A percentile compares a stretch with the other conserved stretches of the same genome.
phyloP scores from a whole-genome alignment of 805 yeast genomes.

The Blastobotrys peoriensis region DNA sequence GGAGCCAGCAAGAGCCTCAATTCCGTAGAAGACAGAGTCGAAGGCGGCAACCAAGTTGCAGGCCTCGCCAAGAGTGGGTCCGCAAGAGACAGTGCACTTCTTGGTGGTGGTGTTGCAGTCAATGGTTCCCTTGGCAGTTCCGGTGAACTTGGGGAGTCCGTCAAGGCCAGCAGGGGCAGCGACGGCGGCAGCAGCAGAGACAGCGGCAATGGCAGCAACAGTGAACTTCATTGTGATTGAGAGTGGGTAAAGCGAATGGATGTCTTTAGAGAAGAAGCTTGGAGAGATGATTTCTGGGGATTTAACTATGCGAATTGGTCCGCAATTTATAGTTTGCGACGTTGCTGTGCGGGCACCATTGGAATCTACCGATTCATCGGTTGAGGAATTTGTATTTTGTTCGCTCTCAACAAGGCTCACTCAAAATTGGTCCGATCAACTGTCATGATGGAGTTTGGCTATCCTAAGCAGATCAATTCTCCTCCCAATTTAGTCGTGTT shows the following conservation, averaged over 20 bases:
- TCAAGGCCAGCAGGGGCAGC: conserved; percentile 6
- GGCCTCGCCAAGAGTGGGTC: conserved; percentile 7
- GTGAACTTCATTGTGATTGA: conserved; percentile 19
- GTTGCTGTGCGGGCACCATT: no score
- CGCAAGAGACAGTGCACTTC: conserved; percentile 13
- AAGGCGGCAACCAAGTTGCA: conserved; percentile 12
- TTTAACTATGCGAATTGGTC: no score
- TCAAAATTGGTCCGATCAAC: no score
- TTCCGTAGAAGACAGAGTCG: conserved; percentile 15
- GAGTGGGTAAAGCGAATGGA: conserved; percentile 1
- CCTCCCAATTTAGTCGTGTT: no score
- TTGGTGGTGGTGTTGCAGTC: conserved; percentile 13
- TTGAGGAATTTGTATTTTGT: no score
- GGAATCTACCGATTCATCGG: no score
- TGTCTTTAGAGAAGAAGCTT: neutral
- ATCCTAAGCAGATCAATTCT: no score
- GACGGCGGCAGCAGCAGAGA: conserved; percentile 8
- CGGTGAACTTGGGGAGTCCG: neutral
- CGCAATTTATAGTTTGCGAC: no score
- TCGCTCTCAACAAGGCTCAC: no score
- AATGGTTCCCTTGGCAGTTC: conserved; percentile 8
- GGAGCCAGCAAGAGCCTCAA: conserved; percentile 14
- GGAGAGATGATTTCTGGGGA: no score
- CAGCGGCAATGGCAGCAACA: conserved; percentile 6
- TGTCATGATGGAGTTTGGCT: no score